These are phyloP conservation scores for Seiridium unicorne DNA, from an alignment of 2,329 filamentous ascomycete species.

Conservation along the genomic window DNA sequence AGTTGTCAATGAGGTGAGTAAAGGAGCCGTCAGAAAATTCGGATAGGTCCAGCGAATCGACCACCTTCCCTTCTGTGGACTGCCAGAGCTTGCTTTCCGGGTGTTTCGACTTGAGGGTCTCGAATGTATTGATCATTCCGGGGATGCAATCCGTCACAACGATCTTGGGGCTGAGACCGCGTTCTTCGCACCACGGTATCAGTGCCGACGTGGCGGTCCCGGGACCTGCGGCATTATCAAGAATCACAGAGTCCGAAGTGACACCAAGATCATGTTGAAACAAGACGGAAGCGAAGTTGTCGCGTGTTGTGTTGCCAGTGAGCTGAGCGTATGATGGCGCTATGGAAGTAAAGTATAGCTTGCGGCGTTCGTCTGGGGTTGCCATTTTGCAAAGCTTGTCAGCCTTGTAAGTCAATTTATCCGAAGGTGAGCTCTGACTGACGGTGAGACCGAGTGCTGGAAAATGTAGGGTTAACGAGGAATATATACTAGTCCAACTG, in stretches of 20 bases:
- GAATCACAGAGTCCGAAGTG: conserved; percentile 21
- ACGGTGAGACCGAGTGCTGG: too few relatives aligned
- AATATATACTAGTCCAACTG: too few relatives aligned
- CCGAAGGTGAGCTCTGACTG: background rate
- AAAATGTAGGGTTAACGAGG: too few relatives aligned
- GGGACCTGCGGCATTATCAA: conserved; percentile 31
- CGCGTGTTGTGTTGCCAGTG: conserved; percentile 26
- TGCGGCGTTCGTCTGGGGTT: conserved; percentile 4
- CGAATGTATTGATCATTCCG: conserved; percentile 16
- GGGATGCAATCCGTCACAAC: conserved; percentile 19
- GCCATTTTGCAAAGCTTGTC: background rate
- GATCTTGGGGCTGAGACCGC: conserved; percentile 8
- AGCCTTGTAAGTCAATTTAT: background rate
- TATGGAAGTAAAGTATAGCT: conserved; percentile 22
- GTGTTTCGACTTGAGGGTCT: background rate
- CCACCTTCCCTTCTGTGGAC: background rate
- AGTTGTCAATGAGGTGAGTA: conserved; percentile 27
- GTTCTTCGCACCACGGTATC: conserved; percentile 16
- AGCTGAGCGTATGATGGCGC: conserved; percentile 23
- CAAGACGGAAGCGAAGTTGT: conserved; percentile 16
- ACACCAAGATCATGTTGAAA: conserved; percentile 18
- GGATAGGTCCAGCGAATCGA: conserved; percentile 21
- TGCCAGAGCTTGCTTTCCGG: background rate
- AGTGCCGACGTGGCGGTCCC: conserved; percentile 23
- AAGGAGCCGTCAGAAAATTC: conserved; percentile 14